Conservation (phyloP, 176 grass and related monocot genomes). For the Thalia dealbata region DNA sequence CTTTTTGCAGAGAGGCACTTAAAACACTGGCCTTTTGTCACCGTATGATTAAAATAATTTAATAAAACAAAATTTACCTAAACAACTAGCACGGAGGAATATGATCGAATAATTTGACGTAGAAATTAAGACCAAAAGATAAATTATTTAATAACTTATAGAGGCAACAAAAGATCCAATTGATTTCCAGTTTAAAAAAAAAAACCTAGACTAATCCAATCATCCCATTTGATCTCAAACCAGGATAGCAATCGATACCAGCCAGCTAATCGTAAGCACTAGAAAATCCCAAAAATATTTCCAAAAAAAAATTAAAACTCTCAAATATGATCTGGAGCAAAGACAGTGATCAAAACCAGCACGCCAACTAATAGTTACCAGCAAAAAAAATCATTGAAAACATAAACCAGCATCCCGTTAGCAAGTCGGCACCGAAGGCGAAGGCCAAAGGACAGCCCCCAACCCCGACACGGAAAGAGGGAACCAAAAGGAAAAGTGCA, state of each 20-base stretch:
- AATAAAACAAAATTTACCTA: too few species aligned
- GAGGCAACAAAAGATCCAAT: too few species aligned
- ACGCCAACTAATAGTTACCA: too few species aligned
- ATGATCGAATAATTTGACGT: background rate
- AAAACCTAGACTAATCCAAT: too few species aligned
- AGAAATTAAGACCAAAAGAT: background rate
- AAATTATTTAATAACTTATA: background rate
- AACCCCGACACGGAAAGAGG: background rate
- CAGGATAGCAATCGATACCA: too few species aligned
- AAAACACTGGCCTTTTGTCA: background rate
- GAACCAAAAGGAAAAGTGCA: too few species aligned
- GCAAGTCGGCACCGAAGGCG: background rate
- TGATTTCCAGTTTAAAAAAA: too few species aligned
- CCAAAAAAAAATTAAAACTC: background rate
- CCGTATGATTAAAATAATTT: background rate
- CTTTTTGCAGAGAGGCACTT: too few species aligned
- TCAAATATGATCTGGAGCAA: background rate
- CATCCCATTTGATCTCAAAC: too few species aligned
- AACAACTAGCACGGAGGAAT: background rate
- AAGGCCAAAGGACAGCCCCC: background rate
- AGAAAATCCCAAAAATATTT: background rate
- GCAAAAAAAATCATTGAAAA: background rate
- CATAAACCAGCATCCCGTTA: background rate
- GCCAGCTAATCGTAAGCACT: too few species aligned
- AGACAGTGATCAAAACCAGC: background rate